A percentile compares a stretch with the other conserved stretches of the same genome.
phyloP scores from a whole-genome alignment of 106 monocot genomes.

The Platanthera zijinensis region DNA sequence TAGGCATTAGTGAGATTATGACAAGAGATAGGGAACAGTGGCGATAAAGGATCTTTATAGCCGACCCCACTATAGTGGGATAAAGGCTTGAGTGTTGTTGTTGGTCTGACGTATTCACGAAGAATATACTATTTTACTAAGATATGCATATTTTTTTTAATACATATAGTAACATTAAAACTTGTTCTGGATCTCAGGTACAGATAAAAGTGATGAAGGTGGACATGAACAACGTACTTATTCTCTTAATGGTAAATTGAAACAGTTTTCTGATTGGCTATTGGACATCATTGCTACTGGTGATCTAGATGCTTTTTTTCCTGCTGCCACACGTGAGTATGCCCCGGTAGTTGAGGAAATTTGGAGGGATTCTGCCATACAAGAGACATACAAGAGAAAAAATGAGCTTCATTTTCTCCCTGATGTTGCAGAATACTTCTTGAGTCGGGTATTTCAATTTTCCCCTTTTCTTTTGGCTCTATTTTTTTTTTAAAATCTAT shows the following conservation, averaged over 20 bases:
- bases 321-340: slow-evolving; percentile 94
- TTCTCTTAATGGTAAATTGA: slow-evolving; percentile 79
- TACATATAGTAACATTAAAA: neutral
- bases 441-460: slow-evolving; percentile 55
- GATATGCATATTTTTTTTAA: neutral
- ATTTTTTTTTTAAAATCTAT: neutral
- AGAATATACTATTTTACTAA: neutral
- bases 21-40: too few species aligned
- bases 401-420: slow-evolving; percentile 91
- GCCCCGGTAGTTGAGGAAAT: slow-evolving; percentile 92
- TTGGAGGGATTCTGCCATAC: slow-evolving; percentile 86
- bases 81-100: too few species aligned
- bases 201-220: slow-evolving; percentile 21
- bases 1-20: too few species aligned
- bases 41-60: too few species aligned
- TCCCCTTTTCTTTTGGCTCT: neutral
- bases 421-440: slow-evolving; percentile 85
- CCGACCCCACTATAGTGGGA: too few species aligned
- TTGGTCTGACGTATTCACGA: neutral
- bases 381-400: slow-evolving; percentile 86
- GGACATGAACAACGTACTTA: slow-evolving; percentile 37
- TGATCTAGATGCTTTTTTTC: slow-evolving; percentile 90
- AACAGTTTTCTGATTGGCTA: slow-evolving; percentile 92
- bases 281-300: slow-evolving; percentile 93
- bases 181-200: slow-evolving; percentile 19